Evolutionary conservation across 2,329 filamentous ascomycete genomes (phyloP).

Genomic region (Xylaria sp.): DNA sequence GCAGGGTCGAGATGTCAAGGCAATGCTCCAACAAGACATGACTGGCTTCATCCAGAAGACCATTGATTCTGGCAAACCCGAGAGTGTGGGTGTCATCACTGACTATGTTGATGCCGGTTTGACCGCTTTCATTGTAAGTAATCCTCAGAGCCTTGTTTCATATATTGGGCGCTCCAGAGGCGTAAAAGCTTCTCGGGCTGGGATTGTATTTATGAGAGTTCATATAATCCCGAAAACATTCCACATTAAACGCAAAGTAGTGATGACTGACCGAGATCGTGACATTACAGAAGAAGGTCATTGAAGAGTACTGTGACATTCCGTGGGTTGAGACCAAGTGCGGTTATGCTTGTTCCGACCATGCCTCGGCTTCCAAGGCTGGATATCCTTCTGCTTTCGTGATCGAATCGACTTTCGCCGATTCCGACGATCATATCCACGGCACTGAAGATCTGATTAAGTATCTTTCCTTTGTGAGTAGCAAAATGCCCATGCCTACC

Average conservation of each 20-base stretch:
- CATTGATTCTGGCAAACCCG: constrained; percentile 80
- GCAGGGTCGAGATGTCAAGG: constrained; percentile 79
- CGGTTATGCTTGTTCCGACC: constrained; percentile 84
- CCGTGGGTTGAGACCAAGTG: constrained; percentile 89
- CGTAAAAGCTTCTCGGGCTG: background rate
- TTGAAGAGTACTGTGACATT: constrained; percentile 88
- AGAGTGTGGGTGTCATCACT: constrained; percentile 91
- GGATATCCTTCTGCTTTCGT: constrained; percentile 81
- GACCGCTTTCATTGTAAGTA: constrained; percentile 77
- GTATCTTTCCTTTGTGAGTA: constrained; percentile 70
- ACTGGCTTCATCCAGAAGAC: constrained; percentile 88
- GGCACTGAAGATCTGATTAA: constrained; percentile 76
- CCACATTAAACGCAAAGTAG: background rate
- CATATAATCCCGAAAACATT: background rate
- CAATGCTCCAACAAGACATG: constrained; percentile 99
- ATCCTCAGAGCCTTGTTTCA: background rate
- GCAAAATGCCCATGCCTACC: background rate
- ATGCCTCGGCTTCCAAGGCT: constrained; percentile 77
- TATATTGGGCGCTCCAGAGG: too few species aligned
- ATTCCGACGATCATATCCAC: constrained; percentile 75
- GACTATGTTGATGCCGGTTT: constrained; percentile 87
- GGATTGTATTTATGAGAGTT: background rate
- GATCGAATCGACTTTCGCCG: constrained; percentile 76
- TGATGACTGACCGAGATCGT: constrained; percentile 6
- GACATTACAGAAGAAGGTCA: constrained; percentile 71